Base-by-base conservation (phyloP, 169 alveolate genomes). In the Eimeria falciformis region DNA sequence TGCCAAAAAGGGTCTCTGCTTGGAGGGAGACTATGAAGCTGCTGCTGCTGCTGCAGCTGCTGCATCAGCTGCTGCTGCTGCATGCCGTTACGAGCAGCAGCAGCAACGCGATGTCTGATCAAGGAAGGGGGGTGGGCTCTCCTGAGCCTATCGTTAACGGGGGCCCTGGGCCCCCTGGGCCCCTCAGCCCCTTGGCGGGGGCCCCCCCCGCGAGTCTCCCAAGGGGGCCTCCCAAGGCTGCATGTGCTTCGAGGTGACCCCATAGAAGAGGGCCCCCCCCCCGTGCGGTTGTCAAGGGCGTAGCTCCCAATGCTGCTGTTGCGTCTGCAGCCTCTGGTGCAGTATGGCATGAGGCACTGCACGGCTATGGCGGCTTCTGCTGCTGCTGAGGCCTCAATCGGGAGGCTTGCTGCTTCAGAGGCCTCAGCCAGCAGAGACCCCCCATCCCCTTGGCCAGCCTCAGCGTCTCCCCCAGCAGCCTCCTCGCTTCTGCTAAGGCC, bases 181-280 rank as follows among this genome's bases (percentile, higher is more conserved):
- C 89, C 89, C 37, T 79, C 89, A 12, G 33, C 75, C 53, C 75
- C 89, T 43, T 27, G 40, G 27, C 89, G n/a, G 33, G 47, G 89
- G 68, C 73, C 73, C 65, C 89, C 89, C 33, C 89, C 89, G 37
- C 89, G 89, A 79, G 89, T 53, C 3, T 79, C 89, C 89, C 89
- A 79, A 27, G 89, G 65, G 55, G 73, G 40, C 68, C 89, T 55
- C 53, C 89, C 89, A 5, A 79, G 89, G 23, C 89, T 79, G 46
- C 89, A 79, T 3, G 89, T 73, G 33, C 89, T 79, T 18, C 89
- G 18, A 0, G 89, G 89, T 47, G 89, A 79, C 45, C 89, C 89
- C 40, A 79, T 55, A 55, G 89, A 79, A 40, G 89, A 62, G 27
- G 89, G 89, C 11, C 89, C 89, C 55, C 73, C 89, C 21, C 75